phyloP scores from a whole-genome alignment of 1,139 yeast genomes.

The Scheffersomyces parashehatae region DNA sequence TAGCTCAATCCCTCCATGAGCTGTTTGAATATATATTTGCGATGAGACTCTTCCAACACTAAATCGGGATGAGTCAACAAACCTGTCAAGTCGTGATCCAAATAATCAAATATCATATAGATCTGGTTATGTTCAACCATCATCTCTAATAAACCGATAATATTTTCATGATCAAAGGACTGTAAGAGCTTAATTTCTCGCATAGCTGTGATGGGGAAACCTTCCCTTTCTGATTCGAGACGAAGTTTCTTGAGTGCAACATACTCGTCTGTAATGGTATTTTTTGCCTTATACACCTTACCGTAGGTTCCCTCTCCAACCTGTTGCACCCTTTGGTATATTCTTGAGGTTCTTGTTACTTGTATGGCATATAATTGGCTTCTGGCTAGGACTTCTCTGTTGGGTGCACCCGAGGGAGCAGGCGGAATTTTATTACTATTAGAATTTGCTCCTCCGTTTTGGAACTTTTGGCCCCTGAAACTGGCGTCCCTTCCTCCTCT shows the following conservation, averaged over 20 bases:
- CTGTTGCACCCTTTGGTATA: slow-evolving; percentile 43
- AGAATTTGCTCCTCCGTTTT: background rate
- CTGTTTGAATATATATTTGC: slow-evolving; percentile 77
- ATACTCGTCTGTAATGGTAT: slow-evolving; percentile 62
- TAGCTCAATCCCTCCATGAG: slow-evolving; percentile 79
- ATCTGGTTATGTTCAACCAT: slow-evolving; percentile 82
- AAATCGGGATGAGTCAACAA: slow-evolving; percentile 77
- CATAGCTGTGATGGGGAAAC: slow-evolving; percentile 94
- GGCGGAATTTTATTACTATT: background rate
- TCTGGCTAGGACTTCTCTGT: background rate
- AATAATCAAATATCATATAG: slow-evolving; percentile 89
- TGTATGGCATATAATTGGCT: slow-evolving; percentile 39
- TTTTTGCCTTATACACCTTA: slow-evolving; percentile 57
- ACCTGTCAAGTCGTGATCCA: slow-evolving; percentile 93
- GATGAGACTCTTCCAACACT: slow-evolving; percentile 60
- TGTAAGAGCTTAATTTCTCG: slow-evolving; percentile 88
- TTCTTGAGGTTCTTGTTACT: slow-evolving; percentile 25
- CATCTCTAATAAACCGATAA: slow-evolving; percentile 82
- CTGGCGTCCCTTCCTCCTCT: too few relatives aligned
- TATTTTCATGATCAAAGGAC: slow-evolving; percentile 79
- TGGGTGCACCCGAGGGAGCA: too few relatives aligned
- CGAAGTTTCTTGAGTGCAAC: slow-evolving; percentile 86
- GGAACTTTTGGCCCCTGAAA: background rate
- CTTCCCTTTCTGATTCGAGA: slow-evolving; percentile 86
- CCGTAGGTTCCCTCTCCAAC: slow-evolving; percentile 57